phyloP scores from a whole-genome alignment of 345 rosid species.

The Gynandropsis gynandra region DNA sequence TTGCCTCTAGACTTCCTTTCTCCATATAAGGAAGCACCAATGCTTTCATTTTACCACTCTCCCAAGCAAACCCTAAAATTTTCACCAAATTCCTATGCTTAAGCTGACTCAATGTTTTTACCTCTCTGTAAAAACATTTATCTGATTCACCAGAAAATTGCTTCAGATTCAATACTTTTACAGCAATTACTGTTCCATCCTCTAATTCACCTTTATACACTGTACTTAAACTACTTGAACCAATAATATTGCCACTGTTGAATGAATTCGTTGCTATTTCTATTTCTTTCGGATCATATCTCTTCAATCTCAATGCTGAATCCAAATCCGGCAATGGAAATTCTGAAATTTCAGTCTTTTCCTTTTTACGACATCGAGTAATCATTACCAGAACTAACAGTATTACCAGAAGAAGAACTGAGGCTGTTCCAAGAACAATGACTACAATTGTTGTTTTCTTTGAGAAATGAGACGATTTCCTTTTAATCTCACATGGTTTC shows the following conservation, averaged over 20 bases:
- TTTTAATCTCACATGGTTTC: constrained; percentile 37
- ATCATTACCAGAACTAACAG: constrained; percentile 28
- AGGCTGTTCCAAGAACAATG: constrained; percentile 37
- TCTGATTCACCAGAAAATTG: constrained; percentile 63
- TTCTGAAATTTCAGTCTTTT: constrained; percentile 26
- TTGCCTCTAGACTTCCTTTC: constrained; percentile 64
- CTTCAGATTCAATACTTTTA: constrained; percentile 61
- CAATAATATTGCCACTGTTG: constrained; percentile 46
- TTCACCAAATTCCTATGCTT: constrained; percentile 74
- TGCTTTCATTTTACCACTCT: constrained; percentile 67
- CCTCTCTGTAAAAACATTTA: constrained; percentile 67
- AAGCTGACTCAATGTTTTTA: constrained; percentile 55
- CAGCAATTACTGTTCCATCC: constrained; percentile 57
- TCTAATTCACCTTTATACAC: constrained; percentile 69
- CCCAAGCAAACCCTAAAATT: constrained; percentile 86
- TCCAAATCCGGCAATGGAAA: constrained; percentile 36
- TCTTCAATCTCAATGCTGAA: constrained; percentile 42
- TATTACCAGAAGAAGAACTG: constrained; percentile 30
- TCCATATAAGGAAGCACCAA: constrained; percentile 69
- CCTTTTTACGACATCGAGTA: constrained; percentile 21
- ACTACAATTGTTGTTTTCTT: constrained; percentile 34
- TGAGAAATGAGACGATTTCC: constrained; percentile 36
- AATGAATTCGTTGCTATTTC: constrained; percentile 58
- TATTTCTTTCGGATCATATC: constrained; percentile 48
- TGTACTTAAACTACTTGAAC: constrained; percentile 71